Base-by-base conservation (phyloP, 305 asterid species). In the Petunia hybrid region DNA sequence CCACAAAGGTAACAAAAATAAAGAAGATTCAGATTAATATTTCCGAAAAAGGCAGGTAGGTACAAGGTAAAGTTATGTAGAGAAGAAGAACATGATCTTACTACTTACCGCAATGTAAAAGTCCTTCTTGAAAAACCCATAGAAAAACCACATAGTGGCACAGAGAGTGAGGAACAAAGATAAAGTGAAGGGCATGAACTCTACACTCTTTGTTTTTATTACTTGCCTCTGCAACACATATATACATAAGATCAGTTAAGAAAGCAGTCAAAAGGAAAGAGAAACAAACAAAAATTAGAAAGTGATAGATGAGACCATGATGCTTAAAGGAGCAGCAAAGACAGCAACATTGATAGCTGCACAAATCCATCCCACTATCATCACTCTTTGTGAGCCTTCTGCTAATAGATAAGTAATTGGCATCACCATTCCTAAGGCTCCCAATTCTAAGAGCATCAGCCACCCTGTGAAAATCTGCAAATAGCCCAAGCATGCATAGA, bases 321-420 rank as follows among this genome's bases (percentile, higher is more conserved):
- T 88, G 87, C 91, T 88, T 65, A 92, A 83, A 61, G 95, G 97
- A 81, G 95, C 85, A 41, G 91, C 94, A 83, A 91, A 91, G 64
- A 92, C 97, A 14, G 94, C 92, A 35, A 92, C 70, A 83, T 89
- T 90, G 73, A 90, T 38, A 36, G 77, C 80, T n/a, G 92, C 93
- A 86, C 95, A 91, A 8, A 71, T 77, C 97, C 97, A 92, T 85
- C 97, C 97, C 22, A 91, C 92, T 1, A 90, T n/a, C 41, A 83
- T 31, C 1, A 88, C 91, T 79, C 92, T 86, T 2, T 82, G 67
- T 0, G 88, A 0, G n/a, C 92, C 93, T 51, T 88, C 69, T 4
- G 82, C 76, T 10, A 80, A 79, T 51, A 87, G 38, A 60, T 81
- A 9, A 3, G 93, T 88, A 10, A 86, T 80, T 12, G 69, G 36